These are phyloP conservation scores for Herpetomonas tarakana DNA, from an alignment of 208 protist genomes.

Conservation along the genomic window DNA sequence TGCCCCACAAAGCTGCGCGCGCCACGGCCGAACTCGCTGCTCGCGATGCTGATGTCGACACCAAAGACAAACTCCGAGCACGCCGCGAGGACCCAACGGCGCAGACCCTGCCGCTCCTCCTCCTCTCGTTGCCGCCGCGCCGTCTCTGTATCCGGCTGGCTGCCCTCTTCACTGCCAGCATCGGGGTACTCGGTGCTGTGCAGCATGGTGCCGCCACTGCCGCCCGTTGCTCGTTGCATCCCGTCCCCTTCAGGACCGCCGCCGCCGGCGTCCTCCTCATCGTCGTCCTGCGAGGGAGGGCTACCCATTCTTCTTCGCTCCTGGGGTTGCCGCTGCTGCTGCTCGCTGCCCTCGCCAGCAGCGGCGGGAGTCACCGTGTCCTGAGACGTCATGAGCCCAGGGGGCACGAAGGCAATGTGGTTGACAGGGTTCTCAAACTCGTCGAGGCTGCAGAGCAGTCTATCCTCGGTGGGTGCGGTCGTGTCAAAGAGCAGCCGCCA, in stretches of 20 bases:
- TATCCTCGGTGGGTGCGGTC: conserved; percentile 31
- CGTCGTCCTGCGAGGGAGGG: background rate
- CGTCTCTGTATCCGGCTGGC: background rate
- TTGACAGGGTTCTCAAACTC: conserved; percentile 86
- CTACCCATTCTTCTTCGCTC: background rate
- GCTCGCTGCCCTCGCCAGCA: background rate
- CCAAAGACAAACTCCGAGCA: conserved; percentile 79
- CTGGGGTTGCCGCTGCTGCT: conserved; percentile 2
- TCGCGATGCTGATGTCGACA: conserved; percentile 39
- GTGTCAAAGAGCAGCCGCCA: conserved; percentile 48
- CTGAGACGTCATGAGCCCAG: conserved; percentile 13
- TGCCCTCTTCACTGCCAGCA: background rate
- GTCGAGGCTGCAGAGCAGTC: conserved; percentile 67
- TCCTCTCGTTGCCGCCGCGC: background rate
- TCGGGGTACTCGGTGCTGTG: background rate
- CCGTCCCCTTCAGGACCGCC: background rate
- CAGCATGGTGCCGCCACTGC: background rate
- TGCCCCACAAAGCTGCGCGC: conserved; percentile 57
- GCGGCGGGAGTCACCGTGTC: conserved; percentile 5
- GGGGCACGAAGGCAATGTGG: conserved; percentile 60
- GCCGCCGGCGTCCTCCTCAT: background rate
- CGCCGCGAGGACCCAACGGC: conserved; percentile 70
- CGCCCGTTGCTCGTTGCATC: background rate
- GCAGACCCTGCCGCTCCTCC: background rate
- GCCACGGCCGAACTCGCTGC: conserved; percentile 40